Conservation (phyloP, 78 protist genomes). For the Abeoforma whisleri region DNA sequence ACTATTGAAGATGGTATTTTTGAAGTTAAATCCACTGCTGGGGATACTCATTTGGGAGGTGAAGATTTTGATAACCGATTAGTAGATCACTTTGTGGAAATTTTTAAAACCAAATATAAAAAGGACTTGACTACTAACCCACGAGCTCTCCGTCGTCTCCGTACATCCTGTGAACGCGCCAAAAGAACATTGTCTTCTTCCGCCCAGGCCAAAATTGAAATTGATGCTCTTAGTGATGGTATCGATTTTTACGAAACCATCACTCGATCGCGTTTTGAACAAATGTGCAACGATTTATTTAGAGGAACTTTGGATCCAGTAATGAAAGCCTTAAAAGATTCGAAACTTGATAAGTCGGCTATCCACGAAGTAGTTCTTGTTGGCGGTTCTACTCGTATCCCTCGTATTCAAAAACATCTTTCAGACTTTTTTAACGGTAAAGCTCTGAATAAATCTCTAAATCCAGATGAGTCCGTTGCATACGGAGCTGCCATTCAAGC, state of each 20-base stretch:
- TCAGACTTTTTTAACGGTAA: conserved; percentile 92
- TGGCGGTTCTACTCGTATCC: conserved; percentile 98
- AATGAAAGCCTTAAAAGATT: conserved; percentile 74
- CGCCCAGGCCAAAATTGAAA: conserved; percentile 76
- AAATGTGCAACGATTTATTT: conserved; percentile 84
- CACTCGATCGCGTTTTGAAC: conserved; percentile 97
- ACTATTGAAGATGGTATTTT: conserved; percentile 89
- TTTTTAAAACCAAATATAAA: conserved; percentile 76
- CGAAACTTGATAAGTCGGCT: conserved; percentile 65
- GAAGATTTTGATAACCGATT: conserved; percentile 60
- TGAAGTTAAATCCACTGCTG: conserved; percentile 91
- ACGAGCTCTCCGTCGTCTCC: conserved; percentile 78
- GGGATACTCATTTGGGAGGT: conserved; percentile 41
- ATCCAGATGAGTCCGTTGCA: conserved; percentile 99
- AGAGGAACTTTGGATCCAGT: conserved; percentile 79
- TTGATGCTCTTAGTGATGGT: conserved; percentile 89
- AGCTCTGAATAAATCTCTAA: conserved; percentile 77
- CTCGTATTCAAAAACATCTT: conserved; percentile 89
- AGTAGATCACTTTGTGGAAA: conserved; percentile 70
- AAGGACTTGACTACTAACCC: conserved; percentile 57
- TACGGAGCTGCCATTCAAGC: conserved; percentile 99
- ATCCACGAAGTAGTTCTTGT: conserved; percentile 89
- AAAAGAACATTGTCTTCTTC: conserved; percentile 58
- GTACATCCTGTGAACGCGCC: conserved; percentile 92
- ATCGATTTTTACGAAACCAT: conserved; percentile 82